Percentiles rank a stretch among this genome's conserved stretches.
Conservation (phyloP, 2,329 filamentous ascomycete genomes). For the Dactylellina drechsleri region DNA sequence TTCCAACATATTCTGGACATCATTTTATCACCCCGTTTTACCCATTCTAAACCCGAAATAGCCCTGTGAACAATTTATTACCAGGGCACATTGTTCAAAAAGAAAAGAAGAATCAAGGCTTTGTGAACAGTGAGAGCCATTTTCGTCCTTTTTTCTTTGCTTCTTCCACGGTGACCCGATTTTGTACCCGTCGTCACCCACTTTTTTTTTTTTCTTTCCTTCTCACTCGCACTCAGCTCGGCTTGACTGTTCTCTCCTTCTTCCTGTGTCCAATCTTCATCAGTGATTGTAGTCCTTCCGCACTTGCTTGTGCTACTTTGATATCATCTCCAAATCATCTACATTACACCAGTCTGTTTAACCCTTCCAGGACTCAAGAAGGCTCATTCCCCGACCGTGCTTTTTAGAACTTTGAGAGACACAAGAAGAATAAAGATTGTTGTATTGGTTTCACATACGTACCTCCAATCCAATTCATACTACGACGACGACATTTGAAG, state of each 20-base stretch:
- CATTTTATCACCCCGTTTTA: constrained; percentile 28
- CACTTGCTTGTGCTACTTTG: not conserved
- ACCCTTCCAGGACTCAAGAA: constrained; percentile 39
- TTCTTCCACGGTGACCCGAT: constrained; percentile 32
- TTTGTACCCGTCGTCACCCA: constrained; percentile 50
- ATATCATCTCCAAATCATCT: not conserved
- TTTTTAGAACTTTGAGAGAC: constrained; percentile 27
- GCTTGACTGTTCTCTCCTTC: constrained; percentile 9
- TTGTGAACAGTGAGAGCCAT: constrained; percentile 44
- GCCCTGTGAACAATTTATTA: constrained; percentile 7
- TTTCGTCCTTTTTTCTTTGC: constrained; percentile 30
- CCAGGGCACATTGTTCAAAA: constrained; percentile 5
- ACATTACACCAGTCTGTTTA: not conserved
- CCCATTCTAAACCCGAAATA: constrained; percentile 54
- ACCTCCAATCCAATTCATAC: not conserved
- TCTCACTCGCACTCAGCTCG: constrained; percentile 7
- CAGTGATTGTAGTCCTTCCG: not conserved
- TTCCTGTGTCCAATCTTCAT: not conserved
- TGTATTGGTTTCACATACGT: constrained; percentile 43
- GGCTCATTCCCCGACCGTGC: constrained; percentile 36
- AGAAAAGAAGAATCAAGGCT: constrained; percentile 11
- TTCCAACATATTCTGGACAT: not conserved
- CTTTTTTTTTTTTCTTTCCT: constrained; percentile 32
- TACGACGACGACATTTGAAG: too few species aligned
- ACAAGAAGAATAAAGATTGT: constrained; percentile 12